Conservation (phyloP, 257 asterid genomes). For the Craterostigma plantagineum region DNA sequence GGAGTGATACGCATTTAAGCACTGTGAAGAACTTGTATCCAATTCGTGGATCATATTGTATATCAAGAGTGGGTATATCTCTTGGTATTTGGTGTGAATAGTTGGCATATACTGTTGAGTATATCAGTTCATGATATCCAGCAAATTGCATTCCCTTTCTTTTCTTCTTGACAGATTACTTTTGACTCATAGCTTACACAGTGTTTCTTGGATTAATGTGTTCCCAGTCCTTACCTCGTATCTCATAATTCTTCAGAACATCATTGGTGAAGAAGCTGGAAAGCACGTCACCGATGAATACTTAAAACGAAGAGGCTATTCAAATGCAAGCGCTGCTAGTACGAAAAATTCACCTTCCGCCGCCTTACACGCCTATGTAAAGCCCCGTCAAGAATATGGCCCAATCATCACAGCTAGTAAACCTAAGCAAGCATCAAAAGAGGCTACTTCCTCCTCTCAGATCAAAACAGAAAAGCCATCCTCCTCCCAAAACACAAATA, state of each 20-base stretch:
- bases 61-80: too few relatives aligned
- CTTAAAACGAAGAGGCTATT: constrained; percentile 66
- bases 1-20: too few relatives aligned
- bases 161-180: not conserved
- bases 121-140: too few relatives aligned
- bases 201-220: not conserved
- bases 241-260: constrained; percentile 38
- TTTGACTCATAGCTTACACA: not conserved
- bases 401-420: constrained; percentile 23
- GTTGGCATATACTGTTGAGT: too few relatives aligned
- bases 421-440: constrained; percentile 43
- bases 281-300: constrained; percentile 52
- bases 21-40: too few relatives aligned
- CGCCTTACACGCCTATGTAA: constrained; percentile 64
- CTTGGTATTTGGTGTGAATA: too few relatives aligned
- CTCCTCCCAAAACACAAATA: constrained; percentile 6
- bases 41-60: too few relatives aligned
- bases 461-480: constrained; percentile 12
- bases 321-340: constrained; percentile 12
- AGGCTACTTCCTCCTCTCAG: constrained; percentile 17
- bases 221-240: not conserved
- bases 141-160: too few relatives aligned
- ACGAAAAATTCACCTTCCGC: constrained; percentile 32
- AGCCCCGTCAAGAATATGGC: constrained; percentile 46
- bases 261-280: constrained; percentile 77